Conservation (phyloP, 2,329 filamentous ascomycete genomes). For the Sporothrix pseudoabietina region DNA sequence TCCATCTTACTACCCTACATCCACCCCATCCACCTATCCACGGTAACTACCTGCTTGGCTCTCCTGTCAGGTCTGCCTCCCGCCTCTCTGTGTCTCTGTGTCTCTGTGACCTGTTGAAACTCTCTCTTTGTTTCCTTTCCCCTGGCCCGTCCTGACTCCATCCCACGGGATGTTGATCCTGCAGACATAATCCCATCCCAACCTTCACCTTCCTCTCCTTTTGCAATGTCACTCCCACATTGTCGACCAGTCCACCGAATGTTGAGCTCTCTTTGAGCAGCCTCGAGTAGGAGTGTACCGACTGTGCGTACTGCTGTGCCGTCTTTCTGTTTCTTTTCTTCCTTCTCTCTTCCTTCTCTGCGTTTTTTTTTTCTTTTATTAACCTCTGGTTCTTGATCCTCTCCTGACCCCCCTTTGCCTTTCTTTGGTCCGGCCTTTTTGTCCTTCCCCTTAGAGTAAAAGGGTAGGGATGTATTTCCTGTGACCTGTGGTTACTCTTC, state of each 20-base stretch:
- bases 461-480: not conserved
- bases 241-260: not conserved
- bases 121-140: not conserved
- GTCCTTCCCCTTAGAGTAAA: not conserved
- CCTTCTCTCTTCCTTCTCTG: not conserved
- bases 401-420: not conserved
- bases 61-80: not conserved
- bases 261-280: not conserved
- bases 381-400: not conserved
- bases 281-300: not conserved
- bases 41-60: not conserved
- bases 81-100: not conserved
- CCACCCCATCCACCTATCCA: not conserved
- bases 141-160: not conserved
- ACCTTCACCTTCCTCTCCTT: not conserved
- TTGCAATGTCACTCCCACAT: not conserved
- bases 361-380: not conserved
- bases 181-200: not conserved
- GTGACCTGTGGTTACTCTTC: not conserved
- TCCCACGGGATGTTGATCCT: not conserved
- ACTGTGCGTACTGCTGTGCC: not conserved
- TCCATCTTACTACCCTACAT: not conserved
- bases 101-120: conserved; percentile 11
- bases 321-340: not conserved
- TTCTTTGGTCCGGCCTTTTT: conserved; percentile 1